Evolutionary conservation across 192 early-diverging fungal genomes (phyloP).

Genomic region (Backusella circina): DNA sequence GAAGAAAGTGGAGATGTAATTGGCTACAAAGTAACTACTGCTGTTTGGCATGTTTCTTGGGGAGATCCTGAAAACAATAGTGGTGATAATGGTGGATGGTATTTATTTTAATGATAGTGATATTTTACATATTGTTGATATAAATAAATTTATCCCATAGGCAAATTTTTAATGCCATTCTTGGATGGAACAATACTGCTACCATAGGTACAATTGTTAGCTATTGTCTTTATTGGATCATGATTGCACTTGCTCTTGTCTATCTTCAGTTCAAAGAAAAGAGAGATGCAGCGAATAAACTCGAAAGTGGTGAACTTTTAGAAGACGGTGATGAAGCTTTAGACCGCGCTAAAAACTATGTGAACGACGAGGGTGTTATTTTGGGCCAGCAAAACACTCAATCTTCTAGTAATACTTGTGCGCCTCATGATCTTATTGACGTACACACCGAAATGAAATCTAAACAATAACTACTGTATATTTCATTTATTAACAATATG

Average conservation of each 20-base stretch:
- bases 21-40: slow-evolving; percentile 28
- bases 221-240: slow-evolving; percentile 82
- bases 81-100: slow-evolving; percentile 32
- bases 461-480: background rate
- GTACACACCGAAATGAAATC: background rate
- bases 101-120: slow-evolving; percentile 48
- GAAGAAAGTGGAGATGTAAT: slow-evolving; percentile 50
- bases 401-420: background rate
- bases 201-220: slow-evolving; percentile 69
- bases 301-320: background rate
- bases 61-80: slow-evolving; percentile 51
- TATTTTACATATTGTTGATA: background rate
- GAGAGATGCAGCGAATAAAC: slow-evolving; percentile 2
- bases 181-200: slow-evolving; percentile 75
- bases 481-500: background rate
- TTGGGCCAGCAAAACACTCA: background rate
- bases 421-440: background rate
- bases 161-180: slow-evolving; percentile 69
- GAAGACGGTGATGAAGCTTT: slow-evolving; percentile 4
- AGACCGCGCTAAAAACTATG: background rate
- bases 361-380: slow-evolving; percentile 5
- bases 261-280: slow-evolving; percentile 38
- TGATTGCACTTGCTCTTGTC: slow-evolving; percentile 48
- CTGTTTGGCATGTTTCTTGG: slow-evolving; percentile 25
- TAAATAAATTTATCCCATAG: slow-evolving; percentile 42